Base-by-base conservation (phyloP, 2,329 filamentous ascomycete genomes). In the Fusarium begoniae region DNA sequence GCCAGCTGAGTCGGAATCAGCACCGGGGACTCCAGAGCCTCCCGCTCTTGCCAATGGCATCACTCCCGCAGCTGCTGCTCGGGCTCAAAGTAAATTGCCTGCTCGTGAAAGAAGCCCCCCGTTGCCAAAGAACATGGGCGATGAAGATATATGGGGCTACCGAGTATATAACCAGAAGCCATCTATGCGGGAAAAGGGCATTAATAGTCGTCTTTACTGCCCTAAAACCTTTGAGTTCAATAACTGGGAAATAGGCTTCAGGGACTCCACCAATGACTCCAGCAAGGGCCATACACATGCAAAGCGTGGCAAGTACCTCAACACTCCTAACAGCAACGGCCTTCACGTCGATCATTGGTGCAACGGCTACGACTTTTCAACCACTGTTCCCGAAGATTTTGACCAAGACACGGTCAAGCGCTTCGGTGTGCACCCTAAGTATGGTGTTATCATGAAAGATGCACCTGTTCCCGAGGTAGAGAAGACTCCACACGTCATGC, bases 231-330 rank as follows among this genome's bases (percentile, higher is more conserved):
- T 87, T 70, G 81, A 84, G 58, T 90, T 85, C 63, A 83, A 87
- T 43, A 81, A 86, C 14, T 82, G 85, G 65, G 88, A 90, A 76
- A 90, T 91, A 69, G 89, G 89, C 20, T 90, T 89, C 78, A 85
- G 87, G 28, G 89, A 90, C 75, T 89, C 87, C 8, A 85, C 85
- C 69, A 90, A 90, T 67, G 87, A 89, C 73, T 85, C 86, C 37
- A 84, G 84, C 67, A 87, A 88, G 64, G 87, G 87, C 28, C 87
- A 87, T 53, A 89, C 85, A 40, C 85, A 84, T 72, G 84, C 84
- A 20, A 86, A 87, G 69, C 84, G 88, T 56, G 88, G 88, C 75
- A 87, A 85, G 77, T 90, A 86, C 74, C 82, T 89, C 53, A 84
- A 87, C 70, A 85, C 83, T 35, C 88, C 89, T 43, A 88, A 89